Percentiles rank a stretch among this genome's conserved stretches.
Conservation (phyloP, 2,329 filamentous ascomycete species). For the Arachnomyces sp. region DNA sequence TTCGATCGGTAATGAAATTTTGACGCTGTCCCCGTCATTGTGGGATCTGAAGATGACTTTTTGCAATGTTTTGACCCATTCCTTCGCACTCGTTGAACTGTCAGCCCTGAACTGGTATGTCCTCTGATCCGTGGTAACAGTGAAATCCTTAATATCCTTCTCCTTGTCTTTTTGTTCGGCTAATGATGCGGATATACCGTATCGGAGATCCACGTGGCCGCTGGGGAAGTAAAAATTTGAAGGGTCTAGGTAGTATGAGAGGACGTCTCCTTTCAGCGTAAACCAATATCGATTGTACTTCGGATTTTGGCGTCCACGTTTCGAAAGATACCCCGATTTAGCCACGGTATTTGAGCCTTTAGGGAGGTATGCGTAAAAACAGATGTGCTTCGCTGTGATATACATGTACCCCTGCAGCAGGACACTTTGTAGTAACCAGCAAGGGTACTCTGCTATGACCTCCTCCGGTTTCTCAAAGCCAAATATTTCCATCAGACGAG, state of each 20-base stretch:
- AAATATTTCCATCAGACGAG: slow-evolving; percentile 74
- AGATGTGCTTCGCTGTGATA: slow-evolving; percentile 85
- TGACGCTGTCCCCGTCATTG: slow-evolving; percentile 94
- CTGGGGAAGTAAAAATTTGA: slow-evolving; percentile 85
- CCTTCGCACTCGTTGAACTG: slow-evolving; percentile 77
- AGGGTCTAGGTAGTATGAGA: slow-evolving; percentile 80
- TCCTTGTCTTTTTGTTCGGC: slow-evolving; percentile 59
- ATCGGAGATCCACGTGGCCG: slow-evolving; percentile 85
- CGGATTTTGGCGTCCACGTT: slow-evolving; percentile 80
- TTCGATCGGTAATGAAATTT: slow-evolving; percentile 81
- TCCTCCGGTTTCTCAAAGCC: slow-evolving; percentile 74
- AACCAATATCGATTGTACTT: slow-evolving; percentile 92
- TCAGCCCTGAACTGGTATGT: slow-evolving; percentile 87
- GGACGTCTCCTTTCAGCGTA: slow-evolving; percentile 78
- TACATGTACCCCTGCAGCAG: slow-evolving; percentile 93
- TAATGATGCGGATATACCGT: slow-evolving; percentile 79
- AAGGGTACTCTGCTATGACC: slow-evolving; percentile 85
- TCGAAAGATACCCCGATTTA: slow-evolving; percentile 83
- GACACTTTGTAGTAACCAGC: slow-evolving; percentile 86
- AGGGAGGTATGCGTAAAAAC: slow-evolving; percentile 95
- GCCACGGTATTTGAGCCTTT: slow-evolving; percentile 73
- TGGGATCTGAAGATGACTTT: slow-evolving; percentile 92
- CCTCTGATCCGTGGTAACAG: slow-evolving; percentile 71
- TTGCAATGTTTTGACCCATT: slow-evolving; percentile 92
- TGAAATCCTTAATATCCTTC: slow-evolving; percentile 69